Evolutionary conservation across 2,329 filamentous ascomycete species (phyloP), one percentile per base, ranked within the genome.

Genomic region (Verticillium tricorpus): DNA sequence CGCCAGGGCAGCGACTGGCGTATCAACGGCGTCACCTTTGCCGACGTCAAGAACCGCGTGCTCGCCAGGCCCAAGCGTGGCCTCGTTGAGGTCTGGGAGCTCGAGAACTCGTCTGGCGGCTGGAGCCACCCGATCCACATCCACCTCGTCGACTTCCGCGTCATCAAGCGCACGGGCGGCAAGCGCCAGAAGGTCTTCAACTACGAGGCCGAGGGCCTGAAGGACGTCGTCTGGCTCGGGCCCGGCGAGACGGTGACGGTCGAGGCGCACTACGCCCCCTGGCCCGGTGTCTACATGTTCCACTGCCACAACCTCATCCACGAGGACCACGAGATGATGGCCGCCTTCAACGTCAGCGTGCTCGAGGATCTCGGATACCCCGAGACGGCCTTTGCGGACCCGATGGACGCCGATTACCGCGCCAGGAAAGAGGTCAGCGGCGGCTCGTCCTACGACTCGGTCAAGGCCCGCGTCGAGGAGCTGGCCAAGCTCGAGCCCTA

Each of bases 201-300:
- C 0, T 85, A 85, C 64, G 82, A 85, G 68, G 70, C 74, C 8
- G 73, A 73, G 7, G 81, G 78, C 0, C 73, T 83, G 59, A 84
- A 85, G 67, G 82, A 85, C 64, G 78, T 84, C 4, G 81, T 84
- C 4, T 80, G 80, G 72, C 72, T 85, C 1, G 78, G 75, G 1
- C 71, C 73, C 0, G 78, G 77, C 32, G 82, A 85, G 67, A 76
- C 71, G 1, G 77, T 80, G 14, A 75, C 72, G 3, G 77, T 81
- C 1, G 71, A 80, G 17, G 80, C 79, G 1, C 72, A 72, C 60
- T 68, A 96, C 67, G 75, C 76, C 3, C 81, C 81, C 0, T 83
- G 79, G 79, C 77, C 80, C 56, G 83, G 82, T 8, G 71, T 77
- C 9, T 78, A 78, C 69, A 77, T 78, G 76, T 78, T 78, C 67